Evolutionary conservation across 2,329 filamentous ascomycete species (phyloP).

Genomic region (Coniella vitis): DNA sequence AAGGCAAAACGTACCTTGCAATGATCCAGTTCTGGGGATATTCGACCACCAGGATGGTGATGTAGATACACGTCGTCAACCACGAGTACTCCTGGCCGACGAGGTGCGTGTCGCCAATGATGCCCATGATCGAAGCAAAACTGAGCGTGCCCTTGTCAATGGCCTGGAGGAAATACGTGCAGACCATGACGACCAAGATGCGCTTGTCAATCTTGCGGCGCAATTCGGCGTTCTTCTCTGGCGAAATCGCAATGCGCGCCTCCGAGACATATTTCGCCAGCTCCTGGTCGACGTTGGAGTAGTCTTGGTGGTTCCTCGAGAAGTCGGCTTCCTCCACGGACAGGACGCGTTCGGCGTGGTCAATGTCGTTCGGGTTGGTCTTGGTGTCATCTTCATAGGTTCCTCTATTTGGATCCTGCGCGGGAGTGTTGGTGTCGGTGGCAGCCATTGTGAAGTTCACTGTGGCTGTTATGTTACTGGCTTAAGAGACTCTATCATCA

Average conservation of each 20-base stretch:
- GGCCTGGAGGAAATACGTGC: constrained; percentile 66
- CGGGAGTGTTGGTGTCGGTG: no score
- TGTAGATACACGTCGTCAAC: constrained; percentile 70
- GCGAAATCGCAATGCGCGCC: constrained; percentile 47
- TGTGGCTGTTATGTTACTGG: no score
- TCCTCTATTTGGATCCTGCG: no score
- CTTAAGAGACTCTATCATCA: no score
- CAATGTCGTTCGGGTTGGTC: not conserved
- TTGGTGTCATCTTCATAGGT: not conserved
- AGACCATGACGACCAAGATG: constrained; percentile 63
- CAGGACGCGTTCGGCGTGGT: constrained; percentile 12
- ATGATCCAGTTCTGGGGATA: constrained; percentile 58
- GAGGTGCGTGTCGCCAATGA: constrained; percentile 44
- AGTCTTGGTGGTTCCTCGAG: constrained; percentile 40
- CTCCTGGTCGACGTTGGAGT: constrained; percentile 55
- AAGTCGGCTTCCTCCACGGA: constrained; percentile 27
- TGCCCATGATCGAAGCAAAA: constrained; percentile 58
- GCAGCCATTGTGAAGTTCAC: no score
- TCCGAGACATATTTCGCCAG: constrained; percentile 61
- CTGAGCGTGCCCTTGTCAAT: constrained; percentile 62
- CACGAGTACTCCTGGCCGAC: constrained; percentile 53
- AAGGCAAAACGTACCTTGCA: constrained; percentile 19
- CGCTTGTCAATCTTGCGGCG: constrained; percentile 60
- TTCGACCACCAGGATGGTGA: constrained; percentile 63
- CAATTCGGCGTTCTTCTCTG: constrained; percentile 54